Percentiles rank a stretch among this genome's conserved stretches.
phyloP scores from a whole-genome alignment of 1,139 yeast genomes.

The Kodamaea sp. region DNA sequence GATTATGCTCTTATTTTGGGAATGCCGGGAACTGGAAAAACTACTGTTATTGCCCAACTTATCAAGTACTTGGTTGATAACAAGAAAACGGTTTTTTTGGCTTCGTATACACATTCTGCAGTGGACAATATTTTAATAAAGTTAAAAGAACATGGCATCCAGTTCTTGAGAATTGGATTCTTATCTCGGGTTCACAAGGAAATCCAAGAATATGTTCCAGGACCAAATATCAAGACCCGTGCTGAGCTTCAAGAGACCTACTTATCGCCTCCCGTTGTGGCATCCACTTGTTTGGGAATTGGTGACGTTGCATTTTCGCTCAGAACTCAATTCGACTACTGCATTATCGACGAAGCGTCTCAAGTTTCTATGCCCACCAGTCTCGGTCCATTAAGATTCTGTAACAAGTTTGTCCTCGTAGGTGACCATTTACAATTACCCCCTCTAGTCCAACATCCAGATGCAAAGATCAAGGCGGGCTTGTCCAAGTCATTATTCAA shows the following conservation, averaged over 20 bases:
- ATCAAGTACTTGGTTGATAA: constrained; percentile 59
- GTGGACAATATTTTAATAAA: constrained; percentile 89
- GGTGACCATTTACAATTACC: constrained; percentile 96
- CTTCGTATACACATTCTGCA: constrained; percentile 94
- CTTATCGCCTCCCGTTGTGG: constrained; percentile 70
- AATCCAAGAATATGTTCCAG: constrained; percentile 56
- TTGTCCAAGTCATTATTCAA: constrained; percentile 79
- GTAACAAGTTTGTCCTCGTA: constrained; percentile 80
- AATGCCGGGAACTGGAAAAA: constrained; percentile 99
- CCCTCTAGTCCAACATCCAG: constrained; percentile 70
- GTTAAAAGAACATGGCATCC: constrained; percentile 47
- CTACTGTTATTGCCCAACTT: constrained; percentile 83
- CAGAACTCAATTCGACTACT: constrained; percentile 75
- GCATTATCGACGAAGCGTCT: constrained; percentile 95
- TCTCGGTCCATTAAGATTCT: constrained; percentile 79
- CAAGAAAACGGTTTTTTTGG: constrained; percentile 68
- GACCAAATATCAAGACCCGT: constrained; percentile 39
- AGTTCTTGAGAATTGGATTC: constrained; percentile 61
- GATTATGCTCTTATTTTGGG: constrained; percentile 86
- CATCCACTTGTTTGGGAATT: constrained; percentile 84
- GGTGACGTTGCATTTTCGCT: constrained; percentile 59
- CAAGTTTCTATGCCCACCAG: constrained; percentile 91
- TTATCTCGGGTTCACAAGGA: constrained; percentile 61
- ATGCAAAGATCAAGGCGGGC: constrained; percentile 57
- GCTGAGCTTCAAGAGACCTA: constrained; percentile 49